phyloP scores from a whole-genome alignment of 108 stramenopile species.

The Discostella pseudostelligera region DNA sequence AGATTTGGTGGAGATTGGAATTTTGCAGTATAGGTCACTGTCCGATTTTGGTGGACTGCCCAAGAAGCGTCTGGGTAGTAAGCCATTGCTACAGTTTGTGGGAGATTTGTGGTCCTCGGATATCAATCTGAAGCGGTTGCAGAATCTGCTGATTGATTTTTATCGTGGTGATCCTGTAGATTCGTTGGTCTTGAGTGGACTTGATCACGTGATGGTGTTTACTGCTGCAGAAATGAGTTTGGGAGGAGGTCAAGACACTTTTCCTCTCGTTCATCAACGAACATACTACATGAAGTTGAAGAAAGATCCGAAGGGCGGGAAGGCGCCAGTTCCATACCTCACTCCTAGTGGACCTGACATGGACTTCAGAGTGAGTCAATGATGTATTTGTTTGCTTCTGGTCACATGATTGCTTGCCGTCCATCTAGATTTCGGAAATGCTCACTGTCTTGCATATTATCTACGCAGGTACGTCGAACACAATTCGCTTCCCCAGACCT shows the following conservation, averaged over 20 bases:
- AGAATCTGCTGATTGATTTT: constrained; percentile 93
- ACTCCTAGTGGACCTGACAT: constrained; percentile 93
- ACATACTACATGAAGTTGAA: constrained; percentile 83
- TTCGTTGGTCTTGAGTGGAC: constrained; percentile 79
- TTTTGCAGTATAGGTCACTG: constrained; percentile 79
- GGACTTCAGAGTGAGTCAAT: constrained; percentile 70
- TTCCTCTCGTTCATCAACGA: constrained; percentile 70
- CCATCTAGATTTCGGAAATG: not conserved
- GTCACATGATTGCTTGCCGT: not conserved
- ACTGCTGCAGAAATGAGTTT: constrained; percentile 54
- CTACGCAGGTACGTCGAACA: constrained; percentile 63
- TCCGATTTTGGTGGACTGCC: constrained; percentile 80
- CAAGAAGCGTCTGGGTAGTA: constrained; percentile 83
- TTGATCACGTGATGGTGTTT: constrained; percentile 95
- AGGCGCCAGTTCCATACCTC: constrained; percentile 83
- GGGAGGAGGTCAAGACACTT: constrained; percentile 29
- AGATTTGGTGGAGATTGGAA: constrained; percentile 96
- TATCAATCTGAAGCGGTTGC: constrained; percentile 63
- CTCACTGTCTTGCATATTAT: not conserved
- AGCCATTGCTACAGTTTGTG: constrained; percentile 88
- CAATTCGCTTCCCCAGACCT: constrained; percentile 91
- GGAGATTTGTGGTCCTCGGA: constrained; percentile 92
- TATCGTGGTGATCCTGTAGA: constrained; percentile 95
- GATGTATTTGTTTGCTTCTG: not conserved
- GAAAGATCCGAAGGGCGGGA: constrained; percentile 83